Percentiles rank a stretch among this genome's conserved stretches.
Evolutionary conservation across 2,329 filamentous ascomycete species (phyloP).

Genomic region (Pleomassaria siparia): DNA sequence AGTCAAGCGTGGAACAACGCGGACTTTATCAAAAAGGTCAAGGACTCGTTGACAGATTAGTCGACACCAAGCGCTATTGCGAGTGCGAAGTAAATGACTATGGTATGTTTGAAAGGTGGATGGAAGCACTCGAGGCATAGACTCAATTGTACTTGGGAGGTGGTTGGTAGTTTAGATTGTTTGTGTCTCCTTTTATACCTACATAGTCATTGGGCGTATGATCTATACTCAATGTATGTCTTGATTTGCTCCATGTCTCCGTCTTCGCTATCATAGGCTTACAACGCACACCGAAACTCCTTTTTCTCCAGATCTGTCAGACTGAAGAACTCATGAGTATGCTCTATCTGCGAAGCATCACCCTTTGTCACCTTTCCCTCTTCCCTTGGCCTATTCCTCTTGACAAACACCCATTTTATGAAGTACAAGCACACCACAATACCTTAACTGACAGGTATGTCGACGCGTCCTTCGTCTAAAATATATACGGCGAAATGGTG

Average conservation of each 20-base stretch:
- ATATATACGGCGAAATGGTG: conserved; percentile 48
- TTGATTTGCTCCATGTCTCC: no score
- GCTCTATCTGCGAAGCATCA: conserved; percentile 14
- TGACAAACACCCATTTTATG: conserved; percentile 19
- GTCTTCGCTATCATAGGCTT: neutral
- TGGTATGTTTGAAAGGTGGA: no score
- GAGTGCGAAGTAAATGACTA: no score
- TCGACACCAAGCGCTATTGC: no score
- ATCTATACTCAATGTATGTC: no score
- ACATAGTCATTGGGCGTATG: no score
- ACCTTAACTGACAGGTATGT: conserved; percentile 47
- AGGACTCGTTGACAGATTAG: conserved; percentile 2
- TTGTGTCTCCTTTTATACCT: no score
- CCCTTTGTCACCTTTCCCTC: conserved; percentile 9
- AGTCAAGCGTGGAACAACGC: conserved; percentile 35
- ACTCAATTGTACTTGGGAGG: no score
- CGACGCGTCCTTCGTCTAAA: conserved; percentile 34
- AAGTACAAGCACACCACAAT: conserved; percentile 30
- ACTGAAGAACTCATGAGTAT: conserved; percentile 23
- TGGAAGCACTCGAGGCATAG: no score
- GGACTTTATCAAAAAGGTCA: conserved; percentile 13
- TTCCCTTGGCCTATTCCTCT: conserved; percentile 17
- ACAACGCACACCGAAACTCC: conserved; percentile 19
- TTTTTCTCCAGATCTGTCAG: conserved; percentile 20
- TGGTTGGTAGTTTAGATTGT: no score